Conservation (phyloP, 1,284 basidiomycete genomes). For the Coriolopsis trogii region DNA sequence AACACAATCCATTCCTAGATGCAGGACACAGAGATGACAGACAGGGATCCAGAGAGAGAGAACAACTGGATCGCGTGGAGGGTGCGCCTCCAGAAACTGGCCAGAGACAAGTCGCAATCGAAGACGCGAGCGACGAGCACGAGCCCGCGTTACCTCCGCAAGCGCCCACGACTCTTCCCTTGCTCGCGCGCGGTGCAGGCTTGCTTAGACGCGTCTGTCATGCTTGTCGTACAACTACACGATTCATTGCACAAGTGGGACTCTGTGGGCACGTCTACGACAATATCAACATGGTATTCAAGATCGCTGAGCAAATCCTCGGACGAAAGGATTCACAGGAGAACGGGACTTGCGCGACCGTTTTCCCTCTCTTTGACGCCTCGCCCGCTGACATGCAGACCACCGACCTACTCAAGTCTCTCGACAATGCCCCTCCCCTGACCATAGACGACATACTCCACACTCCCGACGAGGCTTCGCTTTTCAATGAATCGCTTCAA, state of each 20-base stretch:
- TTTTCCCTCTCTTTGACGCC: slow-evolving; percentile 28
- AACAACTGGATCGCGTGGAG: too few species aligned
- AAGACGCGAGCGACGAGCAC: background rate
- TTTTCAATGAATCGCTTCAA: slow-evolving; percentile 23
- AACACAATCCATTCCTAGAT: too few species aligned
- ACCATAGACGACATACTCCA: slow-evolving; percentile 29
- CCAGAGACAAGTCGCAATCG: too few species aligned
- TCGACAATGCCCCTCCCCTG: slow-evolving; percentile 28
- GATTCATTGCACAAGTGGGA: slow-evolving; percentile 25
- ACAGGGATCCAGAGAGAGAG: too few species aligned
- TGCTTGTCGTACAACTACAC: slow-evolving; percentile 7
- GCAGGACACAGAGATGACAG: background rate
- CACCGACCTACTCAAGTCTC: slow-evolving; percentile 17
- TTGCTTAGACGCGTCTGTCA: slow-evolving; percentile 7
- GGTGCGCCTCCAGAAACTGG: too few species aligned
- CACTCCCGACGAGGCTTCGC: slow-evolving; percentile 19
- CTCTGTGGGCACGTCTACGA: slow-evolving; percentile 30
- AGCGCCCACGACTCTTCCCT: too few species aligned
- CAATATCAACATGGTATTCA: slow-evolving; percentile 39
- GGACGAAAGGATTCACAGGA: slow-evolving; percentile 36
- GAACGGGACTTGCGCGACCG: slow-evolving; percentile 35
- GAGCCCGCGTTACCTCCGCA: background rate
- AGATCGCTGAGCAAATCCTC: slow-evolving; percentile 36
- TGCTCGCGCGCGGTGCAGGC: background rate
- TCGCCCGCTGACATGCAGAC: slow-evolving; percentile 26